A percentile compares a stretch with the other conserved stretches of the same genome.
Evolutionary conservation across 192 early-diverging fungal species (phyloP).

Genomic region (Hyaloraphidium curvatum): DNA sequence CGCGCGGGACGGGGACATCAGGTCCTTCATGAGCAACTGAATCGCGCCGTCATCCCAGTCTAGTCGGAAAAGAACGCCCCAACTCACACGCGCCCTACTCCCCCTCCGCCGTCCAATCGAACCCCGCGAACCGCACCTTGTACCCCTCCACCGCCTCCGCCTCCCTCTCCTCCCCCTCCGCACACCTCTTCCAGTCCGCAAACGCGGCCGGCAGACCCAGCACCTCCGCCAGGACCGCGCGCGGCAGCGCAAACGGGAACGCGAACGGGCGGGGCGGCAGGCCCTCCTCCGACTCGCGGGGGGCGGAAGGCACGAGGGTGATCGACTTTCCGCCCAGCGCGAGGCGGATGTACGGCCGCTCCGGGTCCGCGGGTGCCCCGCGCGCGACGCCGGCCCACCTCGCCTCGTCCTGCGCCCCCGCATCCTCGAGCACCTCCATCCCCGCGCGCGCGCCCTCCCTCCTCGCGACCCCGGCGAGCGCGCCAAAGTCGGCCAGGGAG

Average conservation of each 20-base stretch:
- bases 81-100: too few relatives aligned
- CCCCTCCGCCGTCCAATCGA: background rate
- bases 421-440: background rate
- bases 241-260: background rate
- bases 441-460: background rate
- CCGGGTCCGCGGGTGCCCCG: background rate
- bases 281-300: constrained; percentile 1
- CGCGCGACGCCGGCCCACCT: background rate
- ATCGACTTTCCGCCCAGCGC: constrained; percentile 59
- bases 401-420: background rate
- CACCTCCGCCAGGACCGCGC: constrained; percentile 15
- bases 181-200: constrained; percentile 59
- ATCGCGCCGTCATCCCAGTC: too few relatives aligned
- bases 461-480: background rate
- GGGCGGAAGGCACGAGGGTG: constrained; percentile 25
- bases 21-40: too few relatives aligned
- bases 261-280: constrained; percentile 27
- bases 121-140: background rate
- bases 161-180: constrained; percentile 43
- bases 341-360: constrained; percentile 23
- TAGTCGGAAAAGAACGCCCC: too few relatives aligned
- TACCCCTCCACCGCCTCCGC: background rate
- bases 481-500: too few relatives aligned
- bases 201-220: constrained; percentile 18
- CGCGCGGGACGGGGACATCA: too few relatives aligned